A percentile compares a stretch with the other conserved stretches of the same genome.
These are phyloP conservation scores for Didymosphaeria variabile DNA, from an alignment of 2,329 filamentous ascomycete species.

Conservation along the genomic window DNA sequence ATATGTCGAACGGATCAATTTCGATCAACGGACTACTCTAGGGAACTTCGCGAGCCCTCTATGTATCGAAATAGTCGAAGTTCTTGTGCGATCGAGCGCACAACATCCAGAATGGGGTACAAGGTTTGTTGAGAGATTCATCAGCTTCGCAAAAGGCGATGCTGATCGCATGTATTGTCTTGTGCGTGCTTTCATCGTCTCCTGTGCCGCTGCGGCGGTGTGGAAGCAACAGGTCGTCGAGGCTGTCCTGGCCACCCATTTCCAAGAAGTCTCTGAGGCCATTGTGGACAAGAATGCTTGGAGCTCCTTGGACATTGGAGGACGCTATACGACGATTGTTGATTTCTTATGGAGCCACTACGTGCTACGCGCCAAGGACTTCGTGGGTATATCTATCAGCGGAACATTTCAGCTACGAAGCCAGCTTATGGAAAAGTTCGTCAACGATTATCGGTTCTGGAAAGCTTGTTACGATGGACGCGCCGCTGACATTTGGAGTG, in stretches of 20 bases:
- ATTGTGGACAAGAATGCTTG: background rate
- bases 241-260: background rate
- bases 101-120: constrained; percentile 3
- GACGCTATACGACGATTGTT: background rate
- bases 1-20: background rate
- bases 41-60: background rate
- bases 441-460: constrained; percentile 5
- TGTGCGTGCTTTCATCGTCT: background rate
- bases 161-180: constrained; percentile 5
- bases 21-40: background rate
- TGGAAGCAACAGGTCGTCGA: constrained; percentile 3
- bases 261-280: background rate
- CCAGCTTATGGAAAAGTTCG: constrained; percentile 1
- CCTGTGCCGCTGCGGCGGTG: background rate
- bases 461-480: constrained; percentile 2
- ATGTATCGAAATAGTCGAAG: background rate
- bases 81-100: background rate
- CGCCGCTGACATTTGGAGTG: background rate
- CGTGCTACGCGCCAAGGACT: background rate
- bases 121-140: background rate
- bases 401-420: background rate
- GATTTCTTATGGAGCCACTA: constrained; percentile 2
- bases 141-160: background rate
- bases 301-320: background rate
- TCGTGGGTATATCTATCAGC: background rate